Evolutionary conservation across 495 filamentous ascomycete genomes (phyloP).

Genomic region (Xylaria acuta): DNA sequence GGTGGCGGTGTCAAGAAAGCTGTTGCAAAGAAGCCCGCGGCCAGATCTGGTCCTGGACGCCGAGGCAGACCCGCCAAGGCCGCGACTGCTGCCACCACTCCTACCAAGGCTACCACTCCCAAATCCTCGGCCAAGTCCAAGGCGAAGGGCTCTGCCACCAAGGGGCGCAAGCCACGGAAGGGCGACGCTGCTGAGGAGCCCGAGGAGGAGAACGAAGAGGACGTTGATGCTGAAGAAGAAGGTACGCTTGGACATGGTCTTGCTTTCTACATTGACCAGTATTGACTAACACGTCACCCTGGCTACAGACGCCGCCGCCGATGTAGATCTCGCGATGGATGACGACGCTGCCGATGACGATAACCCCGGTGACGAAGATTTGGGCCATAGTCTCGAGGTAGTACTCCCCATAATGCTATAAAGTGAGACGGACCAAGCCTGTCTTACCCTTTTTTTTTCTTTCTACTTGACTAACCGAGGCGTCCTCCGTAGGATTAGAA

Average conservation of each 20-base stretch:
- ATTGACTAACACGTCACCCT: constrained; percentile 7
- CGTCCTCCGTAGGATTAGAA: constrained; percentile 39
- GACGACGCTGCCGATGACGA: constrained; percentile 28
- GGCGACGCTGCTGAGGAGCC: constrained; percentile 29
- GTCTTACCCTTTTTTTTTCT: background rate
- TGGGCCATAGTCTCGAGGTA: constrained; percentile 19
- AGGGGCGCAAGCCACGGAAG: constrained; percentile 33
- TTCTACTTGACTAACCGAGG: constrained; percentile 35
- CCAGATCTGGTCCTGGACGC: constrained; percentile 25
- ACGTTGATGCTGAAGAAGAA: constrained; percentile 30
- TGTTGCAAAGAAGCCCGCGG: constrained; percentile 27
- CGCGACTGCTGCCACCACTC: constrained; percentile 29
- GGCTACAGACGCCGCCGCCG: constrained; percentile 24
- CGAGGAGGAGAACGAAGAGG: constrained; percentile 34
- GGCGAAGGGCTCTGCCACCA: constrained; percentile 31
- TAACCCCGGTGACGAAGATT: constrained; percentile 9
- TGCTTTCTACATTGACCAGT: background rate
- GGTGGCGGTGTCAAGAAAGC: constrained; percentile 46
- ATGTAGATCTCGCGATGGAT: constrained; percentile 32
- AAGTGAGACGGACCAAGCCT: background rate
- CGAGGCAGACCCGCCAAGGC: constrained; percentile 48
- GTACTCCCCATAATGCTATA: background rate
- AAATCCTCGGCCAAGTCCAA: constrained; percentile 31
- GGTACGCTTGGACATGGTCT: constrained; percentile 25
- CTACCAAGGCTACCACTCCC: constrained; percentile 39